Percentiles rank a stretch among this genome's conserved stretches.
These are phyloP conservation scores for Rehmannia glutinosa DNA, from an alignment of 257 asterid species.

Conservation along the genomic window DNA sequence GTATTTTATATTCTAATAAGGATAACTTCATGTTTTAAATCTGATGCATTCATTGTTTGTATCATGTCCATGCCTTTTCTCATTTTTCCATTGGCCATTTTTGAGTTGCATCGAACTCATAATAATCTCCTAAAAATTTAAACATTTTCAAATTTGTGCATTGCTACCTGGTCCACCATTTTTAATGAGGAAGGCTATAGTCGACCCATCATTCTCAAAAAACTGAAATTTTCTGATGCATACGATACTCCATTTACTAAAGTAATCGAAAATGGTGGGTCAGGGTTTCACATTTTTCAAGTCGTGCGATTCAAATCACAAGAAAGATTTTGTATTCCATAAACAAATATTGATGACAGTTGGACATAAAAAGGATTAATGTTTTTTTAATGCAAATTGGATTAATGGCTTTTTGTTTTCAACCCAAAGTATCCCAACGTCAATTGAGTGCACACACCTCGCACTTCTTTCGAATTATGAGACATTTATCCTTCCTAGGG, in stretches of 20 bases:
- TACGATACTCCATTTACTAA: background rate
- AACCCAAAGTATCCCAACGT: too few relatives aligned
- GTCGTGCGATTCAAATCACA: background rate
- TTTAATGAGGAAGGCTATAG: background rate
- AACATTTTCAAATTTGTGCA: background rate
- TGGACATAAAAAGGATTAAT: background rate
- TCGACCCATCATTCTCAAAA: background rate
- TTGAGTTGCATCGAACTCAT: background rate
- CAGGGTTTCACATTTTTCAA: background rate
- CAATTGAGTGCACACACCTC: too few relatives aligned
- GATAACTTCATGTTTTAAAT: too few relatives aligned
- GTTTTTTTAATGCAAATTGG: too few relatives aligned
- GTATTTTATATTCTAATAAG: too few relatives aligned
- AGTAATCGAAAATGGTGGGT: background rate
- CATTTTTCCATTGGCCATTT: background rate
- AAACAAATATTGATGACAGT: background rate
- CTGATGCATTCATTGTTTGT: too few relatives aligned
- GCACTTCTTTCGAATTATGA: too few relatives aligned
- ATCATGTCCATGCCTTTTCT: too few relatives aligned
- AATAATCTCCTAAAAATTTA: background rate
- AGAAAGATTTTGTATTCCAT: constrained; percentile 7
- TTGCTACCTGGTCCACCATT: background rate
- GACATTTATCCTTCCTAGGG: too few relatives aligned
- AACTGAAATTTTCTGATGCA: background rate
- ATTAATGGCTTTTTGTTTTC: too few relatives aligned